These are phyloP conservation scores for Scalesia atractyloides DNA, from an alignment of 129 eudicot genomes.

Conservation along the genomic window DNA sequence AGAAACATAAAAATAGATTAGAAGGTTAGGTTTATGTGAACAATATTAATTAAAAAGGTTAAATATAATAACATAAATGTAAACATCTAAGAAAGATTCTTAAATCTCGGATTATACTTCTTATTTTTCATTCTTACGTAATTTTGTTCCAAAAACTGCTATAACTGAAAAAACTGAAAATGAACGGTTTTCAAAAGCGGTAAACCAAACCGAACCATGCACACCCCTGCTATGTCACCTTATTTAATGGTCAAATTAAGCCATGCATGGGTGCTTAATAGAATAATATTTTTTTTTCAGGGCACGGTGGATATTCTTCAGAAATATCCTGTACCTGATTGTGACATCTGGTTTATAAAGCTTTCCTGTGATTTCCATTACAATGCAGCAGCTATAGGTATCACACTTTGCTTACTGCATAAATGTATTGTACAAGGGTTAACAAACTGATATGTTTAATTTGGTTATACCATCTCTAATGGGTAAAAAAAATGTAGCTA, in stretches of 20 bases:
- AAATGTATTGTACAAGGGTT: neutral
- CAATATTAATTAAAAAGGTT: too few relatives aligned
- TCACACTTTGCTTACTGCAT: neutral
- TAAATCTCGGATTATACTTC: too few relatives aligned
- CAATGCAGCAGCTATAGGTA: conserved; percentile 92
- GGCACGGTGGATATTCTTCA: conserved; percentile 94
- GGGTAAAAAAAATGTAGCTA: neutral
- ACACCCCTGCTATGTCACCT: neutral
- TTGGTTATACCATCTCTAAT: neutral
- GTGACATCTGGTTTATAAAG: conserved; percentile 98
- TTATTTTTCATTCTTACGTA: too few relatives aligned
- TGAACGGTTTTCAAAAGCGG: too few relatives aligned
- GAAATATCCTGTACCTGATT: conserved; percentile 96
- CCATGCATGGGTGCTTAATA: conserved; percentile 6
- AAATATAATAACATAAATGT: too few relatives aligned
- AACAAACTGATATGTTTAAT: neutral
- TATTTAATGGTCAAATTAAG: conserved; percentile 1
- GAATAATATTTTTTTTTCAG: conserved; percentile 35
- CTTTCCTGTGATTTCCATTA: conserved; percentile 92
- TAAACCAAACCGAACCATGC: too few relatives aligned
- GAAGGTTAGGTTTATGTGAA: too few relatives aligned
- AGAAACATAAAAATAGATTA: too few relatives aligned
- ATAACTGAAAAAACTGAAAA: too few relatives aligned
- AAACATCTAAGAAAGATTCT: too few relatives aligned
- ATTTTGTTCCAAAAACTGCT: too few relatives aligned